Base-by-base conservation (phyloP, 306 rosid genomes). In the Rosa persica region DNA sequence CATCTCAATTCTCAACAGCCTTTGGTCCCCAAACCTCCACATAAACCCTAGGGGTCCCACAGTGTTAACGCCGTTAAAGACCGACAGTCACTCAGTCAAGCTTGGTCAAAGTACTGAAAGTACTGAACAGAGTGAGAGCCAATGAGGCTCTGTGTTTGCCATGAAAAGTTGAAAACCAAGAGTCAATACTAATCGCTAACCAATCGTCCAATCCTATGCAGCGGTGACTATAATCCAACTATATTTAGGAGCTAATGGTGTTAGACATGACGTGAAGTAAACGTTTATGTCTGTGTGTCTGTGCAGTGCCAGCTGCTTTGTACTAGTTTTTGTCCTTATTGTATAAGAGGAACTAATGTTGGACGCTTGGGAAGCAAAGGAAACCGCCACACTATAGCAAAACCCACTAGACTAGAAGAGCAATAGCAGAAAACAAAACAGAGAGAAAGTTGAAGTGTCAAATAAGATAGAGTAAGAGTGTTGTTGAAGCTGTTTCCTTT, bases 331-430 rank as follows among this genome's bases (percentile, higher is more conserved):
- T 78, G 86, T 78, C 86, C 60, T 66, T 74, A 67, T 78, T 81
- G 38, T 46, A 20, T 20, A 74, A 30, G 68, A 48, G 80, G 86
- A 78, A 74, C 77, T 62, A 78, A 78, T 78, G 83, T 83, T 83
- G 82, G 80, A 69, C 27, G 80, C 86, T 74, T 54, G 78, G 86
- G 86, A 49, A 60, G 83, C 77, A 83, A 78, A 58, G 55, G 23
- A n/a, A 67, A 78, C 82, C 46, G 73, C 82, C 72, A 51, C 71
- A 27, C 78, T 6, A 15, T 66, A 70, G 27, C 73, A 65, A 71
- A 82, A 69, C 85, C 68, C 76, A 38, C 16, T 7, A 5, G 48
- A 44, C 16, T 7, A 5, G 48, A 44, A 16, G 15, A 76, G 60
- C 16, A 46, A 36, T 39, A 19, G 5, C 9, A 42, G 19, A 4